Evolutionary conservation across 768 basidiomycete species (phyloP), one percentile per base, ranked within the genome.

Genomic region (Lactarius indigo): DNA sequence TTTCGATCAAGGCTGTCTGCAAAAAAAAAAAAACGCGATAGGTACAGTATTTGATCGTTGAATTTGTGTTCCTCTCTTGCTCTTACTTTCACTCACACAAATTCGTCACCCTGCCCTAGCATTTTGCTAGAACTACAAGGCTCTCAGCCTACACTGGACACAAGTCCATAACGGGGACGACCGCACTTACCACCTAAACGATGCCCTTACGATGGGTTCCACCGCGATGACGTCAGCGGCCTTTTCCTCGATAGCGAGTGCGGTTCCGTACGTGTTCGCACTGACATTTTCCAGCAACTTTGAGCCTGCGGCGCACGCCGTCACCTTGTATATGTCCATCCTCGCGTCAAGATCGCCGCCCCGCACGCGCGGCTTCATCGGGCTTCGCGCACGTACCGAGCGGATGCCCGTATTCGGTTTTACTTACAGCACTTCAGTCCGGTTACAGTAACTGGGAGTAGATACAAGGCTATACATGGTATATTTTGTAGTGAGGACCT

Each of bases 281-380:
- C 70, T 73, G 63, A 81, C 75, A 58, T 81, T 81, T 4, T 70
- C 68, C 5, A 80, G 67, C 86, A 30, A 89, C 81, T 71, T 88
- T 87, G 61, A 89, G 76, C 37, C 80, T n/a, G n/a, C n/a, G 79
- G 68, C 77, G 65, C 1, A 84, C 79, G 1, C 86, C 87, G 65
- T n/a, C n/a, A n/a, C n/a, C n/a, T n/a, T n/a, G n/a, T 89, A 88
- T 17, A 89, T 86, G 65, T 85, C 85, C 54, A 28, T 13, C 15
- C 77, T 76, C 28, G 81, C 61, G 71, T 89, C 85, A 5, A 90
- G 84, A 2, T 89, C 87, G 23, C 87, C 87, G 8, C 80, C 83
- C 54, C 79, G 61, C 17, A 82, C 79, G 26, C 81, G 79, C 3
- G 85, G 80, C 72, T 87, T 87, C 87, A n/a, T n/a, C n/a, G n/a